A percentile compares a stretch with the other conserved stretches of the same genome.
Evolutionary conservation across 768 basidiomycete species (phyloP).

Genomic region (Tephrocybe sp.): DNA sequence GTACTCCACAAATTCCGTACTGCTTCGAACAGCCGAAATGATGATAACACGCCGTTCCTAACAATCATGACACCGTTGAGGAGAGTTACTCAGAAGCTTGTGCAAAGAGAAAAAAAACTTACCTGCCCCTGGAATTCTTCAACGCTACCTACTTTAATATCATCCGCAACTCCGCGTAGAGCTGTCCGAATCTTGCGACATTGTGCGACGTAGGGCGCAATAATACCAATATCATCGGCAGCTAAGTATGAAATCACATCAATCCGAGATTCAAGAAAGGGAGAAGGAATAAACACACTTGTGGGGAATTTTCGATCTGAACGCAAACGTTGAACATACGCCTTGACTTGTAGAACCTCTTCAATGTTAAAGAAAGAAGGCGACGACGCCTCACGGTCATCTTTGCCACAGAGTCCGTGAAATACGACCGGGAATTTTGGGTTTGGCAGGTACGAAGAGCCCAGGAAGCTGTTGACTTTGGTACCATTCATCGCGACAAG

Average conservation of each 20-base stretch:
- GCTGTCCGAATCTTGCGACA: conserved; percentile 45
- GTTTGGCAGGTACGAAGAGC: conserved; percentile 38
- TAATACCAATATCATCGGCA: conserved; percentile 59
- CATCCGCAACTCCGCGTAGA: conserved; percentile 30
- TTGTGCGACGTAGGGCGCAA: conserved; percentile 67
- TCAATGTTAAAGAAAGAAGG: conserved; percentile 73
- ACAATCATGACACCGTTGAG: conserved; percentile 28
- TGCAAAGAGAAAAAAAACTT: conserved; percentile 10
- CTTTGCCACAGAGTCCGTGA: conserved; percentile 57
- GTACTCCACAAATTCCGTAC: conserved; percentile 43
- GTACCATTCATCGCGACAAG: conserved; percentile 44
- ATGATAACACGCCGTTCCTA: conserved; percentile 56
- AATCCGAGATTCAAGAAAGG: conserved; percentile 1
- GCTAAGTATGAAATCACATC: conserved; percentile 26
- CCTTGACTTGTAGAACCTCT: conserved; percentile 52
- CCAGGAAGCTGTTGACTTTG: conserved; percentile 35
- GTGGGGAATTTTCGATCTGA: conserved; percentile 34
- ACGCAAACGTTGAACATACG: conserved; percentile 41
- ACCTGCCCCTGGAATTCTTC: conserved; percentile 73
- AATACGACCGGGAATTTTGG: conserved; percentile 60
- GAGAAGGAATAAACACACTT: conserved; percentile 30
- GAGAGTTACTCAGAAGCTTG: background rate
- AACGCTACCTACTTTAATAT: conserved; percentile 60
- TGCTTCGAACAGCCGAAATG: conserved; percentile 58
- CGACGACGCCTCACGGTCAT: conserved; percentile 63